Evolutionary conservation across 441 rosid genomes (phyloP), one percentile per base, ranked within the genome.

Genomic region (Mallotus japonicus): DNA sequence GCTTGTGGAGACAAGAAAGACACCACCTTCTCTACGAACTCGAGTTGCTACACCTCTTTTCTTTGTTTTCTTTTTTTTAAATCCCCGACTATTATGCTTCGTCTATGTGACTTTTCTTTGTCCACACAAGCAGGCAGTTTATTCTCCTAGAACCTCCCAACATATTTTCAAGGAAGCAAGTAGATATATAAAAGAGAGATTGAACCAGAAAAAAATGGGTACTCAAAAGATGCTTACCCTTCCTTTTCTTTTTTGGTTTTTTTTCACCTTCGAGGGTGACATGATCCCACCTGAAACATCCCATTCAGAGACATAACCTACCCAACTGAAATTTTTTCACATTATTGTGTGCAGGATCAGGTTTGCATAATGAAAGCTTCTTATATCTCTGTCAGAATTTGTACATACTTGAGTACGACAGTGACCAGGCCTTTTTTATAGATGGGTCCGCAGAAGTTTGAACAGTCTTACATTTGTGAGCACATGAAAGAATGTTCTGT

Each of bases 1-100:
- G 75, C 42, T 81, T 82, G 78, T 76, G 85, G 73, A 70, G 86
- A 85, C 85, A 87, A 74, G 71, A 78, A 68, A 79, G 77, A 84
- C 85, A 82, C 70, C 71, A 60, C 71, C 57, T 71, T 49, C 78
- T 46, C 76, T 72, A 49, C 72, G 67, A 80, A 73, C 80, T 77
- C 75, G 20, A 72, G 70, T 72, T 73, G 51, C 66, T 71, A 19
- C 68, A n/a, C 44, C 40, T 47, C 46, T 54, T 55, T 28, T 76
- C 42, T 67, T 17, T 66, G 47, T 20, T 34, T 55, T n/a, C n/a
- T n/a, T 51, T 58, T 56, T 61, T 19, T 62, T 1, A 28, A 28
- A 28, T 28, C 32, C 32, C 32, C 50, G 3, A 24, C 66, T 40
- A 37, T 34, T 50, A 57, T 19, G 58, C 60, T 2, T 60, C 60